phyloP scores from a whole-genome alignment of 352 stramenopile genomes.

The Pythium aristosporum region DNA sequence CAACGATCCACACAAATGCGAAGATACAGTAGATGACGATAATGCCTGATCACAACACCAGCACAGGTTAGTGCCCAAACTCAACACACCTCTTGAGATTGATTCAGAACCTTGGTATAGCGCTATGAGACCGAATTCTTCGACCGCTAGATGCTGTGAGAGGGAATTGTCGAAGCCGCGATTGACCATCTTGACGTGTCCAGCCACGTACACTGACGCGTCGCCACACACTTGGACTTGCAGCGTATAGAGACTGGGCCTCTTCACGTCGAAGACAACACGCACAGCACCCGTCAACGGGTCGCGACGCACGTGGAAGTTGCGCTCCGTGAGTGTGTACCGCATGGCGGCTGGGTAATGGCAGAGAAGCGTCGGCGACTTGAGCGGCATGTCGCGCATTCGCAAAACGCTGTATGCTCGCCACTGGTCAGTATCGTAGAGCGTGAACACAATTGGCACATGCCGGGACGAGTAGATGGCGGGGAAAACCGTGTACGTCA shows the following conservation, averaged over 20 bases:
- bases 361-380: slow-evolving; percentile 50
- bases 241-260: slow-evolving; percentile 57
- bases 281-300: neutral
- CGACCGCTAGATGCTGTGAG: slow-evolving; percentile 60
- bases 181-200: slow-evolving; percentile 53
- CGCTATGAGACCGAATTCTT: slow-evolving; percentile 56
- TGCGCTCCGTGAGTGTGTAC: slow-evolving; percentile 35
- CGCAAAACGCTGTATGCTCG: slow-evolving; percentile 55
- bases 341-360: slow-evolving; percentile 57
- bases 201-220: slow-evolving; percentile 48
- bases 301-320: slow-evolving; percentile 10
- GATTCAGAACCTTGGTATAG: slow-evolving; percentile 46
- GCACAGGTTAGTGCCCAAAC: neutral
- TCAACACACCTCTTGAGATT: neutral
- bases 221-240: slow-evolving; percentile 59
- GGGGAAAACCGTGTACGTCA: slow-evolving; percentile 26
- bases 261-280: slow-evolving; percentile 38
- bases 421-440: slow-evolving; percentile 70
- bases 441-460: slow-evolving; percentile 51
- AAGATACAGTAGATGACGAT: slow-evolving; percentile 42
- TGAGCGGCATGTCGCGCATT: slow-evolving; percentile 57
- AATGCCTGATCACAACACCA: slow-evolving; percentile 29
- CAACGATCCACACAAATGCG: slow-evolving; percentile 47
- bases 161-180: slow-evolving; percentile 45
- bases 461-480: slow-evolving; percentile 10